Evolutionary conservation across 2,329 filamentous ascomycete genomes (phyloP).

Genomic region (Tolypocladium tropicale): DNA sequence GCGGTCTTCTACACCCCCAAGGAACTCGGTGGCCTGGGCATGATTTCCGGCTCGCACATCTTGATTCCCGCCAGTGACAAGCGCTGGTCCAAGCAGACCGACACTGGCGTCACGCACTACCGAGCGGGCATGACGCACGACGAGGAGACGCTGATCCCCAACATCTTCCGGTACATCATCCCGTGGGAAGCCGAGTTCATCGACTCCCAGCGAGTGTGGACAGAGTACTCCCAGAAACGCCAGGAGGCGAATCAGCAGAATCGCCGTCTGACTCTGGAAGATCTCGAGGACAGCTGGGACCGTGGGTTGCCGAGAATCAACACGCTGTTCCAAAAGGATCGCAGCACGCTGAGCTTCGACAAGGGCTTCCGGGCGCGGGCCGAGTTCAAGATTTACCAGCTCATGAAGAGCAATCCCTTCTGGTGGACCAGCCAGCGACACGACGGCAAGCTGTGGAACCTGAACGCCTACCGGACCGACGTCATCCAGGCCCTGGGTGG

Average conservation of each 20-base stretch:
- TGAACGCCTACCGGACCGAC: slow-evolving; percentile 92
- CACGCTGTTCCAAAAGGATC: slow-evolving; percentile 96
- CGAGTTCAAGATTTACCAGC: slow-evolving; percentile 96
- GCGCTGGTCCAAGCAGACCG: slow-evolving; percentile 96
- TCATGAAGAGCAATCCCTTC: slow-evolving; percentile 99
- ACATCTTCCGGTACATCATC: slow-evolving; percentile 99
- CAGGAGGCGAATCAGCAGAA: slow-evolving; percentile 97
- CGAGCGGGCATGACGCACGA: slow-evolving; percentile 96
- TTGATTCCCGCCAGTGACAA: slow-evolving; percentile 96
- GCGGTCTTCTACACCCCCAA: slow-evolving; percentile 99
- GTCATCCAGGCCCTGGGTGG: slow-evolving; percentile 92
- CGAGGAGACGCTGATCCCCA: slow-evolving; percentile 93
- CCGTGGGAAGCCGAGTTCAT: slow-evolving; percentile 99
- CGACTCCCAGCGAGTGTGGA: slow-evolving; percentile 98
- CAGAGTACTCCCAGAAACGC: slow-evolving; percentile 96
- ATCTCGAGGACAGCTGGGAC: slow-evolving; percentile 97
- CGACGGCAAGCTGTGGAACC: slow-evolving; percentile 94
- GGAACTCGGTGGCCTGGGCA: slow-evolving; percentile 90
- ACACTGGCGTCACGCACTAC: slow-evolving; percentile 94
- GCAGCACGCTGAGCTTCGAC: slow-evolving; percentile 94
- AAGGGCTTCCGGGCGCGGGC: slow-evolving; percentile 93
- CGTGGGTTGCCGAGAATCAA: slow-evolving; percentile 96
- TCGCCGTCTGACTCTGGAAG: slow-evolving; percentile 83
- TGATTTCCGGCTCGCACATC: slow-evolving; percentile 98
- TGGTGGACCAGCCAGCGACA: slow-evolving; percentile 99